Percentiles rank a stretch among this genome's conserved stretches.
These are phyloP conservation scores for Ceratocystis cubensis DNA, from an alignment of 2,329 filamentous ascomycete species.

Conservation along the genomic window DNA sequence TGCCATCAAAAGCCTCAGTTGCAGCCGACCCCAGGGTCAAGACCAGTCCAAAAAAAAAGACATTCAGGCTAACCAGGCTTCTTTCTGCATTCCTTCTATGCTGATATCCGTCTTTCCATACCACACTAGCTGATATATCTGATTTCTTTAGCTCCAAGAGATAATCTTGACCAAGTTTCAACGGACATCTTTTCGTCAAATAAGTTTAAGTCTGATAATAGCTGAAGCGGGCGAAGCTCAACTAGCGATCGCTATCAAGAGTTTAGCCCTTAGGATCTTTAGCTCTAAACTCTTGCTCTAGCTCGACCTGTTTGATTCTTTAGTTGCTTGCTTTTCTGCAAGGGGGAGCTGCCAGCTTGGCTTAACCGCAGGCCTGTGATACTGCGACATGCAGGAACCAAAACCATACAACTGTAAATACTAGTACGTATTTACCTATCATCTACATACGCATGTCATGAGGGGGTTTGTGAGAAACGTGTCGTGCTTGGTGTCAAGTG, in stretches of 20 bases:
- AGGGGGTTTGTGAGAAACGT: not conserved
- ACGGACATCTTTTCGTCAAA: not conserved
- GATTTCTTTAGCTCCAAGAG: not conserved
- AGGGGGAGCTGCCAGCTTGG: constrained; percentile 1
- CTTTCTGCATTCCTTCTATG: not conserved
- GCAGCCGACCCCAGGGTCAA: not conserved
- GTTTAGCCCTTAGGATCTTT: not conserved
- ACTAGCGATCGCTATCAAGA: not conserved
- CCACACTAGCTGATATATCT: constrained; percentile 4
- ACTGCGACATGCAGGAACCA: constrained; percentile 5
- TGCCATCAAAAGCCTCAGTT: constrained; percentile 4
- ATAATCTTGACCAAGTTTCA: not conserved
- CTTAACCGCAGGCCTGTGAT: constrained; percentile 5
- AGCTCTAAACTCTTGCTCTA: not conserved
- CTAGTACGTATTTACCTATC: not conserved
- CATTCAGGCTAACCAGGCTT: not conserved
- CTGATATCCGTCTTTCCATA: not conserved
- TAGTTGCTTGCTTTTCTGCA: constrained; percentile 4
- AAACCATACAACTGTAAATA: not conserved
- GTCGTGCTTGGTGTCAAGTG: not conserved
- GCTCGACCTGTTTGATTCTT: not conserved
- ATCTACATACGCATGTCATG: not conserved
- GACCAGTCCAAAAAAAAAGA: too few relatives aligned
- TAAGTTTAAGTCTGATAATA: too few relatives aligned
- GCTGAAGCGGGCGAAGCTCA: too few relatives aligned